Evolutionary conservation across 169 alveolate genomes (phyloP), one percentile per base, ranked within the genome.

Genomic region (Cryptosporidium sp.): DNA sequence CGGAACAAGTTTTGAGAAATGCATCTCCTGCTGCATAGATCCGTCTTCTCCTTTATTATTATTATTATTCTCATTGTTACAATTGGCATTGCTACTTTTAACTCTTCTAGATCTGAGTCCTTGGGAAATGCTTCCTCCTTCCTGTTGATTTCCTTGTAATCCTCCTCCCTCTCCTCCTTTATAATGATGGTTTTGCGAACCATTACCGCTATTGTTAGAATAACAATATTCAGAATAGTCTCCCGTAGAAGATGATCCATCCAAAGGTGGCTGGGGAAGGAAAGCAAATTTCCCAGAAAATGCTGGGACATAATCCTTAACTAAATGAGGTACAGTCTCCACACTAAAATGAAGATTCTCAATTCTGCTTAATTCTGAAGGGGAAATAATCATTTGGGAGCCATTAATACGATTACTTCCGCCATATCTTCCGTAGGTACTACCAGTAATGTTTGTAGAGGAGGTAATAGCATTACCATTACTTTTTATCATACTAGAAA

Each of bases 271-370:
- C 2, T 26, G 52, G 2, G 89, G 89, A 45, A 80, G 42, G 2
- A 26, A 80, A 23, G 89, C 89, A 48, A 80, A 80, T 33, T 80
- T 80, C 0, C 89, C 89, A 18, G 89, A 80, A 44, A 80, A 80
- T 10, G 89, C 72, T n/a, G 89, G 89, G 2, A 80, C 60, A 33
- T 80, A 80, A n/a, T 80, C 80, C 39, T 65, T 80, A 1, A 80
- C 89, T 33, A 80, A 44, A 23, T 29, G 26, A 9, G 89, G 89
- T 37, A 80, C 70, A 21, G 75, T 65, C 33, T 61, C 45, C 18
- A 23, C 75, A 18, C 70, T 21, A 3, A 80, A 80, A 18, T 80
- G 89, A n/a, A 80, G 56, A 48, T 80, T 29, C 56, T 80, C 80
- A n/a, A 80, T 62, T 45, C 75, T 80, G 56, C 42, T 65, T 31